Conservation (phyloP, 2,329 filamentous ascomycete genomes). For the Lecanicillium sp. region DNA sequence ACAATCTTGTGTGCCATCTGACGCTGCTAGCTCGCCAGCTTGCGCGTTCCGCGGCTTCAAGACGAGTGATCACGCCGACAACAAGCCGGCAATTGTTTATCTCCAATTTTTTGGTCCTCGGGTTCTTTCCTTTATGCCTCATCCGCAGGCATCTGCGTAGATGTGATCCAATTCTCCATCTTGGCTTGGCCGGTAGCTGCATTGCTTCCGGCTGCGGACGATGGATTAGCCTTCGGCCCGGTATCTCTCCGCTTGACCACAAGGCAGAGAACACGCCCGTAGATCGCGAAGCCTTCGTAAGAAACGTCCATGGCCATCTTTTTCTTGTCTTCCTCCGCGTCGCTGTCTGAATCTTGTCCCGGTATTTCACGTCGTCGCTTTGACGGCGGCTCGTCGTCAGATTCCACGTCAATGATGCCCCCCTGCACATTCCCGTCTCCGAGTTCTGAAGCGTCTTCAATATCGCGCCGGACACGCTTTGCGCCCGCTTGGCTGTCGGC, state of each 20-base stretch:
- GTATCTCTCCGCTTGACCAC: constrained; percentile 77
- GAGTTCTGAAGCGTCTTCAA: constrained; percentile 16
- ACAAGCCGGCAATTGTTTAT: neutral
- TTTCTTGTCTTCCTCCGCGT: constrained; percentile 69
- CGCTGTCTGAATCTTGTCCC: constrained; percentile 24
- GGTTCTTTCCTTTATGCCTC: constrained; percentile 1
- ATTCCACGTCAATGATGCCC: constrained; percentile 31
- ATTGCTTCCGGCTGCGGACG: constrained; percentile 23
- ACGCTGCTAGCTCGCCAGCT: neutral
- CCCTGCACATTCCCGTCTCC: constrained; percentile 23
- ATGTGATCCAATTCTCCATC: constrained; percentile 81
- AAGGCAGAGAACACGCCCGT: constrained; percentile 85
- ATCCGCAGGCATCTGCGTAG: constrained; percentile 59
- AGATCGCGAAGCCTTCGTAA: constrained; percentile 95
- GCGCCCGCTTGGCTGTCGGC: constrained; percentile 19
- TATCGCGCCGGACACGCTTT: constrained; percentile 25
- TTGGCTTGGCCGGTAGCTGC: constrained; percentile 25
- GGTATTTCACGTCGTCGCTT: constrained; percentile 39
- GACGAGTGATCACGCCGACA: neutral
- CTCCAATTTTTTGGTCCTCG: constrained; percentile 18
- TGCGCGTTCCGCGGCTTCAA: too few relatives aligned
- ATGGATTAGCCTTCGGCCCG: constrained; percentile 38
- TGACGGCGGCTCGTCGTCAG: constrained; percentile 35
- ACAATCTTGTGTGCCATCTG: neutral
- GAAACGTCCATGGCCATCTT: constrained; percentile 79